Evolutionary conservation across 345 rosid species (phyloP).

Genomic region (Pseudoturritis turrita): DNA sequence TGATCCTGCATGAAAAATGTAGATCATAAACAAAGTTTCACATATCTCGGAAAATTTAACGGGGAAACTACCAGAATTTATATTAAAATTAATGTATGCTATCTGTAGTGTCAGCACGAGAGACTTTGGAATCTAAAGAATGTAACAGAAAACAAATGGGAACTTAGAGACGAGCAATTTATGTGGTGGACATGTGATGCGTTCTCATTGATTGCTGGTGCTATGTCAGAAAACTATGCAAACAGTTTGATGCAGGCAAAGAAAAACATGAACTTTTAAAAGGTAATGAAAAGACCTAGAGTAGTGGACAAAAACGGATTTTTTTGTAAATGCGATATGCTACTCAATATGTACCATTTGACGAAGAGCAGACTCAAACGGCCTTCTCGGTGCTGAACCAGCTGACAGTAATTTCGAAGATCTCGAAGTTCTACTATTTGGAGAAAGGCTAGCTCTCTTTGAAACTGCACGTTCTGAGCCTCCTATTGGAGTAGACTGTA

Average conservation of each 20-base stretch:
- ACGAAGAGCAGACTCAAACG: conserved; percentile 66
- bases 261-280: not conserved
- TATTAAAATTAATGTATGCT: not conserved
- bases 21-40: not conserved
- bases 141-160: not conserved
- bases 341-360: conserved; percentile 61
- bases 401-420: conserved; percentile 61
- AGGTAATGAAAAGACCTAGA: not conserved
- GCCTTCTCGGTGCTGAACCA: conserved; percentile 81
- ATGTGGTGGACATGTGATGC: not conserved
- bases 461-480: conserved; percentile 48
- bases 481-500: conserved; percentile 54
- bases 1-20: conserved; percentile 54
- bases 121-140: not conserved
- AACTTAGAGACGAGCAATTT: not conserved
- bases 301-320: not conserved
- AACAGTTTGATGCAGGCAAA: conserved; percentile 1
- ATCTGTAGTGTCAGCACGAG: not conserved
- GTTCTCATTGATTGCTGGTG: not conserved
- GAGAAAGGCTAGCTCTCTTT: conserved; percentile 49
- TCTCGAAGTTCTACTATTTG: conserved; percentile 59
- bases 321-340: not conserved
- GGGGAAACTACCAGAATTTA: not conserved
- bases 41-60: not conserved
- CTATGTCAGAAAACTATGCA: conserved; percentile 3